Conservation (phyloP, 2,329 filamentous ascomycete genomes). For the Verticillium isaacii region DNA sequence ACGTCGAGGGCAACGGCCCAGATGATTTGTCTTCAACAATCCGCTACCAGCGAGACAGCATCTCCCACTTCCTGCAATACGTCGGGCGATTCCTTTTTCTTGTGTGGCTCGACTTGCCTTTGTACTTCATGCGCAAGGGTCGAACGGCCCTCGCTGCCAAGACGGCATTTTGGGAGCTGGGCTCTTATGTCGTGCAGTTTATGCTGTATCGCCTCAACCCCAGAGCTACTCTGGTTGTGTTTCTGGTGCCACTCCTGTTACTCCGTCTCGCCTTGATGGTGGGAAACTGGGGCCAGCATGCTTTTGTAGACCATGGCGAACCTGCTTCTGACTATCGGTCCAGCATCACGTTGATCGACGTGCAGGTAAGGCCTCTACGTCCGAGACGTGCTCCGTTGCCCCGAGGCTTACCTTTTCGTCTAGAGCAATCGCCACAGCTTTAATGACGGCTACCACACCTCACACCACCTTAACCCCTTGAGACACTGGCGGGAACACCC, state of each 20-base stretch:
- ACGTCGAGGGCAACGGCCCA: conserved; percentile 76
- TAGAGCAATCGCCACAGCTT: conserved; percentile 72
- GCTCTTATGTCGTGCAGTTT: conserved; percentile 49
- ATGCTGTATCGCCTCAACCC: conserved; percentile 45
- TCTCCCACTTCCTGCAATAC: conserved; percentile 65
- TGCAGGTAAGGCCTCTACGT: conserved; percentile 53
- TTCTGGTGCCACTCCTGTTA: conserved; percentile 61
- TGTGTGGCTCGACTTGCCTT: conserved; percentile 69
- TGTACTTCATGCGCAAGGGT: conserved; percentile 66
- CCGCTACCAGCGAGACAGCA: conserved; percentile 67
- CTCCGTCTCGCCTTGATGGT: conserved; percentile 72
- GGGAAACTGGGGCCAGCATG: conserved; percentile 82
- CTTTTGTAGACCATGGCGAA: conserved; percentile 69
- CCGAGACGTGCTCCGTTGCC: neutral
- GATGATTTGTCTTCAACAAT: conserved; percentile 73
- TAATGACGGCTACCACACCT: conserved; percentile 80
- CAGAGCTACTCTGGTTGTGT: conserved; percentile 57
- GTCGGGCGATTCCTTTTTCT: conserved; percentile 69
- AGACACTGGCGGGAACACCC: conserved; percentile 82
- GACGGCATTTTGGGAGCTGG: conserved; percentile 56
- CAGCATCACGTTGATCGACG: conserved; percentile 75
- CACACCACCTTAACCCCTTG: conserved; percentile 72
- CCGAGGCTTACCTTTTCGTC: conserved; percentile 7
- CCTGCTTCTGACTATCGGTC: conserved; percentile 75
- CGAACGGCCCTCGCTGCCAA: conserved; percentile 50